phyloP scores from a whole-genome alignment of 106 monocot genomes.

The Acorus calamus region DNA sequence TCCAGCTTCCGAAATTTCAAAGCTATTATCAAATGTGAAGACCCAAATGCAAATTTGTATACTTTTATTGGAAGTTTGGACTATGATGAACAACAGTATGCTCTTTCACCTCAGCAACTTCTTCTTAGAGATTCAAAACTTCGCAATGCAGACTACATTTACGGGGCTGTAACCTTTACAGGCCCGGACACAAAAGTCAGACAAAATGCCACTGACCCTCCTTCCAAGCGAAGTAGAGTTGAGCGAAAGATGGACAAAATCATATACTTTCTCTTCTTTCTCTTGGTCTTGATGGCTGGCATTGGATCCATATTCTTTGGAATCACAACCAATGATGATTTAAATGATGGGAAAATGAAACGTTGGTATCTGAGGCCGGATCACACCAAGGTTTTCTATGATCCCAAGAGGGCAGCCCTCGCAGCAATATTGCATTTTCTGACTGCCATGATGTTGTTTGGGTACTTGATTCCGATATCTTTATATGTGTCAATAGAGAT shows the following conservation, averaged over 20 bases:
- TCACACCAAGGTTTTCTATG: conserved; percentile 33
- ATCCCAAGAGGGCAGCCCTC: conserved; percentile 36
- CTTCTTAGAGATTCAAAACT: conserved; percentile 76
- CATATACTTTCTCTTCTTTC: conserved; percentile 55
- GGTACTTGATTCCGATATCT: conserved; percentile 69
- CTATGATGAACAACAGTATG: conserved; percentile 32
- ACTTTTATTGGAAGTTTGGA: conserved; percentile 54
- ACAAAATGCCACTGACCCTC: conserved; percentile 70
- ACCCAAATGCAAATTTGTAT: conserved; percentile 72
- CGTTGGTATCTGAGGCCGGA: conserved; percentile 77
- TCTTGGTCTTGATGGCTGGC: conserved; percentile 33
- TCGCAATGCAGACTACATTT: conserved; percentile 49
- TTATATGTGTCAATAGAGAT: conserved; percentile 83
- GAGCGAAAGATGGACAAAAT: conserved; percentile 70
- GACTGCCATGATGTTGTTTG: conserved; percentile 58
- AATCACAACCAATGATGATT: conserved; percentile 41
- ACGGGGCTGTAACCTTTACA: conserved; percentile 61
- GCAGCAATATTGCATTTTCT: conserved; percentile 49
- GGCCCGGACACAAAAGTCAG: conserved; percentile 79
- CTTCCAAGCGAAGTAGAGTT: conserved; percentile 70
- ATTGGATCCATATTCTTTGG: conserved; percentile 53
- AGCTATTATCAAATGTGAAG: conserved; percentile 64
- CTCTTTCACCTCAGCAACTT: conserved; percentile 59
- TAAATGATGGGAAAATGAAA: conserved; percentile 13
- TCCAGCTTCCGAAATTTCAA: conserved; percentile 36